A percentile compares a stretch with the other conserved stretches of the same genome.
Conservation (phyloP, 148 eudicot genomes). For the Cornus controversa region DNA sequence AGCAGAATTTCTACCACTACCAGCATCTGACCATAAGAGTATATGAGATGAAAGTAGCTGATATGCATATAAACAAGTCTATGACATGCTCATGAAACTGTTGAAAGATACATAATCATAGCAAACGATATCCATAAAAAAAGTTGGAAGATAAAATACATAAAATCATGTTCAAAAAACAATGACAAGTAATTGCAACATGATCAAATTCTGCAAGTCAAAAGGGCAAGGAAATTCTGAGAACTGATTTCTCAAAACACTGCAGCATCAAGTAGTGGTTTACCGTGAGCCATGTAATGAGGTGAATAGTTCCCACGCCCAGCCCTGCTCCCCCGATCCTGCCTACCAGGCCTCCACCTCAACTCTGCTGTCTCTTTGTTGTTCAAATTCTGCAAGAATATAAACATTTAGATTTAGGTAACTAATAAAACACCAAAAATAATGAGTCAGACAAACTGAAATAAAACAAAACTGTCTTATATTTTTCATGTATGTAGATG, state of each 20-base stretch:
- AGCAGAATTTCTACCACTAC: constrained; percentile 45
- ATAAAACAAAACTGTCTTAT: not conserved
- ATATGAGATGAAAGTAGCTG: not conserved
- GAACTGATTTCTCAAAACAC: not conserved
- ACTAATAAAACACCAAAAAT: not conserved
- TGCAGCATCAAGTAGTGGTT: not conserved
- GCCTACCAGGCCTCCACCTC: constrained; percentile 45
- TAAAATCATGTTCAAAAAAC: not conserved
- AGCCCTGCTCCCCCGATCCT: constrained; percentile 50
- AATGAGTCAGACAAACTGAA: too few species aligned
- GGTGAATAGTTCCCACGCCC: constrained; percentile 36
- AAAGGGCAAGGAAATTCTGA: not conserved
- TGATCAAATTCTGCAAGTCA: not conserved
- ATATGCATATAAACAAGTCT: not conserved
- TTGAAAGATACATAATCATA: not conserved
- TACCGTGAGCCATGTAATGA: too few species aligned
- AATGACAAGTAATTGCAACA: constrained; percentile 4
- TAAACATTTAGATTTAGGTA: not conserved
- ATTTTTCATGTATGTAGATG: not conserved
- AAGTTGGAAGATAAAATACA: not conserved
- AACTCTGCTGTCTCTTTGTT: constrained; percentile 40
- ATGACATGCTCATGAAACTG: not conserved
- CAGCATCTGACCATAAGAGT: constrained; percentile 40
- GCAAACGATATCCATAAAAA: not conserved
- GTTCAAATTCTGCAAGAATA: constrained; percentile 22